Evolutionary conservation across 768 basidiomycete species (phyloP).

Genomic region (Boletellus ananiceps): DNA sequence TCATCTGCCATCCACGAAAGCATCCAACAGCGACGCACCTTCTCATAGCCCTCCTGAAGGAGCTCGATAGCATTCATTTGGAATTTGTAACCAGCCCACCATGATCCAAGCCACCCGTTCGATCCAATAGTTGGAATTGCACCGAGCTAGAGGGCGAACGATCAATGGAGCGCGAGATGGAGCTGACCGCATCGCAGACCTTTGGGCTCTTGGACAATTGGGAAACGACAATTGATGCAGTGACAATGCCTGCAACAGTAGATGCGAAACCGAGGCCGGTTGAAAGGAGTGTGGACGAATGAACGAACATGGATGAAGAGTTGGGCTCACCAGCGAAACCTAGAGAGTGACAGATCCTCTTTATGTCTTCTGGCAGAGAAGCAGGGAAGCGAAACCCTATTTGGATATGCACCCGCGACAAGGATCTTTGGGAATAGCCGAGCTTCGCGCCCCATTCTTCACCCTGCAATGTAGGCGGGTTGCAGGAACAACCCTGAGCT

Average conservation of each 20-base stretch:
- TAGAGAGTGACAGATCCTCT: neutral
- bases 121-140: conserved; percentile 31
- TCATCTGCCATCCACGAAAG: neutral
- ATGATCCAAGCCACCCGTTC: conserved; percentile 25
- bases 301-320: conserved; percentile 5
- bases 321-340: conserved; percentile 4
- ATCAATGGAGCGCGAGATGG: neutral
- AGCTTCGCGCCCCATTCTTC: conserved; percentile 1
- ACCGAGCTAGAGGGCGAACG: conserved; percentile 16
- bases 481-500: conserved; percentile 2
- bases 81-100: conserved; percentile 19
- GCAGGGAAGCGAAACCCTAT: conserved; percentile 3
- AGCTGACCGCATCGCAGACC: neutral
- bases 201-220: conserved; percentile 1
- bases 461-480: neutral
- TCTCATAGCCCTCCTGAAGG: conserved; percentile 31
- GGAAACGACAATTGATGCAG: conserved; percentile 2
- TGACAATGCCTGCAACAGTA: conserved; percentile 3
- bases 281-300: conserved; percentile 2
- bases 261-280: neutral
- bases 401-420: neutral
- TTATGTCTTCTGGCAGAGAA: neutral
- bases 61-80: conserved; percentile 17
- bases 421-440: conserved; percentile 1
- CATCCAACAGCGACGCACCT: conserved; percentile 15